phyloP scores from a whole-genome alignment of 1,284 basidiomycete species.

The Cryptococcus hybrid region DNA sequence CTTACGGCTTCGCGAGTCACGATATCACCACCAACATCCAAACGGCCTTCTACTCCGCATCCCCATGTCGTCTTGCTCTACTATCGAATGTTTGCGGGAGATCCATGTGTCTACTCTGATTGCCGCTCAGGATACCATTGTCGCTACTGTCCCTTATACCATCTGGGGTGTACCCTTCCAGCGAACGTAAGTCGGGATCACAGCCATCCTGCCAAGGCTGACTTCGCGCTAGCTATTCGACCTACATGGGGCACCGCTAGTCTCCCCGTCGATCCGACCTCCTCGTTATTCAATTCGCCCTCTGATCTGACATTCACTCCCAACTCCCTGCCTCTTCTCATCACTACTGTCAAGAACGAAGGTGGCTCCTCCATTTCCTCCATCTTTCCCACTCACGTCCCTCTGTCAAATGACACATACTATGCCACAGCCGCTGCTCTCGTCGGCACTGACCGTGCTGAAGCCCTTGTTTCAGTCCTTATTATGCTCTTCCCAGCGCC shows the following conservation, averaged over 20 bases:
- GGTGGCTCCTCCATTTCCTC: conserved; percentile 61
- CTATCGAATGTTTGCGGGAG: conserved; percentile 55
- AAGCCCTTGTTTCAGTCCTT: conserved; percentile 54
- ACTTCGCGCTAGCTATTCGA: conserved; percentile 27
- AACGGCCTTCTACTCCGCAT: conserved; percentile 55
- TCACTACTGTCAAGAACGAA: conserved; percentile 70
- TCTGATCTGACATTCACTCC: conserved; percentile 59
- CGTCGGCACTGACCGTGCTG: conserved; percentile 57
- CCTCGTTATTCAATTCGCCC: conserved; percentile 61
- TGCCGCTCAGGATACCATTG: conserved; percentile 54
- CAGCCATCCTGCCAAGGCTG: background rate
- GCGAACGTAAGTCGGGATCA: conserved; percentile 22
- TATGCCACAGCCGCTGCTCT: conserved; percentile 51
- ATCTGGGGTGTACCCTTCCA: conserved; percentile 21
- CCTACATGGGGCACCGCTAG: conserved; percentile 33
- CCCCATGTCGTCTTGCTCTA: conserved; percentile 32
- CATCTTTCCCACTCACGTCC: conserved; percentile 45
- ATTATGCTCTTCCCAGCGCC: conserved; percentile 55
- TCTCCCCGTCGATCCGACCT: conserved; percentile 55
- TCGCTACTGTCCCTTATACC: conserved; percentile 40
- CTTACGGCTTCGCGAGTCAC: conserved; percentile 59
- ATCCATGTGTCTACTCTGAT: conserved; percentile 60
- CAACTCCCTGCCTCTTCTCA: conserved; percentile 61
- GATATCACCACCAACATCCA: conserved; percentile 60
- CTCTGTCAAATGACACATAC: conserved; percentile 53